Evolutionary conservation across 495 filamentous ascomycete genomes (phyloP).

Genomic region (Penicillium ochrochloron): DNA sequence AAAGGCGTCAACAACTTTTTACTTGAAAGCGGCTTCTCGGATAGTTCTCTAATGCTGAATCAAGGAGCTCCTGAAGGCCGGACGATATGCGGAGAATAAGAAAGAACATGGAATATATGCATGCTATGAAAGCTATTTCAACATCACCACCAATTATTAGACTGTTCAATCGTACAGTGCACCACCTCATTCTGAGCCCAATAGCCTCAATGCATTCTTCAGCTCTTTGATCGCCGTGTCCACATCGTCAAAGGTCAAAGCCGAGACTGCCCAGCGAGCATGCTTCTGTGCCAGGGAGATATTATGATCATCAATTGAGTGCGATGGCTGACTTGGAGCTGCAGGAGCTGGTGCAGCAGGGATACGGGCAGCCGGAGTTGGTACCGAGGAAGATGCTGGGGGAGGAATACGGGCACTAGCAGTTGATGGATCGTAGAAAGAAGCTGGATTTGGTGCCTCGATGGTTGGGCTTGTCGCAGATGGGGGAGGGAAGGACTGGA

Average conservation of each 20-base stretch:
- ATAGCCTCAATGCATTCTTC: conserved; percentile 64
- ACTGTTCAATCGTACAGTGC: neutral
- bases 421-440: conserved; percentile 38
- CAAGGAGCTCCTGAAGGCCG: neutral
- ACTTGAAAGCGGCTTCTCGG: too few relatives aligned
- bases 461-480: conserved; percentile 31
- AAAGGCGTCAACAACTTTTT: too few relatives aligned
- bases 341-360: conserved; percentile 28
- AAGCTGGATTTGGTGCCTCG: conserved; percentile 37
- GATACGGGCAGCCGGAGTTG: conserved; percentile 21
- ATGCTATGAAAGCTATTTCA: conserved; percentile 5
- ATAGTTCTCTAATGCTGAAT: neutral
- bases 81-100: neutral
- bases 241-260: conserved; percentile 95
- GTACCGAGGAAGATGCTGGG: conserved; percentile 27
- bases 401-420: conserved; percentile 30
- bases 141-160: neutral
- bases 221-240: conserved; percentile 88
- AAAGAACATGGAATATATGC: conserved; percentile 14
- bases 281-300: conserved; percentile 88
- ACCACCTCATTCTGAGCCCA: conserved; percentile 42
- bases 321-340: conserved; percentile 30
- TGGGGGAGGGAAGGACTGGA: conserved; percentile 55
- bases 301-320: conserved; percentile 68
- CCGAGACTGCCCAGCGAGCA: conserved; percentile 96